These are phyloP conservation scores for Candida insectorum DNA, from an alignment of 805 yeast genomes.

Conservation along the genomic window DNA sequence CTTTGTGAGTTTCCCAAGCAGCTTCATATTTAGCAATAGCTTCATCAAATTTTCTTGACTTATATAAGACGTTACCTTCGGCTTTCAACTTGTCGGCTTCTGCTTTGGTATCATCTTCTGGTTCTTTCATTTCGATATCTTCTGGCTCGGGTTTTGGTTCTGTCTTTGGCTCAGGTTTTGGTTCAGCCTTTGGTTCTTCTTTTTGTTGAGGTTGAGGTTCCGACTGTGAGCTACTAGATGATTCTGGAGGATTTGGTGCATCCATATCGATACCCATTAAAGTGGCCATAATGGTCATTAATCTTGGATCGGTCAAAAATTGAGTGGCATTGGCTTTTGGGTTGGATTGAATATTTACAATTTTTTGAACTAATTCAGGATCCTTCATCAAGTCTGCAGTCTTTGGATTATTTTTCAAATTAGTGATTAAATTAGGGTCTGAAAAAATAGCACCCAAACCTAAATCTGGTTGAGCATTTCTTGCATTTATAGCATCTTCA, in stretches of 20 bases:
- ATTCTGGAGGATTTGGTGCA: slow-evolving; percentile 29
- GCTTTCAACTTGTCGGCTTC: slow-evolving; percentile 72
- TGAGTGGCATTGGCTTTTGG: slow-evolving; percentile 73
- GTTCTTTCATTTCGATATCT: slow-evolving; percentile 38
- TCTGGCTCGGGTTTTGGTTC: slow-evolving; percentile 20
- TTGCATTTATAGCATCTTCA: slow-evolving; percentile 52
- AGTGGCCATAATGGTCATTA: slow-evolving; percentile 85
- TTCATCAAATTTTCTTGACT: slow-evolving; percentile 83
- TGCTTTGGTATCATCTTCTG: slow-evolving; percentile 32
- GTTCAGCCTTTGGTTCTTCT: slow-evolving; percentile 10
- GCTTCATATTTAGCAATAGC: slow-evolving; percentile 83
- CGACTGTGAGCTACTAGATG: slow-evolving; percentile 11
- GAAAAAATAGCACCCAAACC: slow-evolving; percentile 76
- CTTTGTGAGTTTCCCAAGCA: slow-evolving; percentile 80
- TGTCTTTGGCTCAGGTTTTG: slow-evolving; percentile 8
- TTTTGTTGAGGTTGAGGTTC: slow-evolving; percentile 19
- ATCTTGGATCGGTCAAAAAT: slow-evolving; percentile 74
- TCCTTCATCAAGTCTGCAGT: slow-evolving; percentile 85
- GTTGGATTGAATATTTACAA: slow-evolving; percentile 56
- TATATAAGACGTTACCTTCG: slow-evolving; percentile 83
- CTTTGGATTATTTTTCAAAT: slow-evolving; percentile 78
- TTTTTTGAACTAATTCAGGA: slow-evolving; percentile 74
- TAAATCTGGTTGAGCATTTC: slow-evolving; percentile 60
- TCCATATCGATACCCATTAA: slow-evolving; percentile 78
- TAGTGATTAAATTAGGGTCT: slow-evolving; percentile 75